Percentiles rank a stretch among this genome's conserved stretches.
Conservation (phyloP, 805 yeast genomes). For the Nakazawaea sp. region DNA sequence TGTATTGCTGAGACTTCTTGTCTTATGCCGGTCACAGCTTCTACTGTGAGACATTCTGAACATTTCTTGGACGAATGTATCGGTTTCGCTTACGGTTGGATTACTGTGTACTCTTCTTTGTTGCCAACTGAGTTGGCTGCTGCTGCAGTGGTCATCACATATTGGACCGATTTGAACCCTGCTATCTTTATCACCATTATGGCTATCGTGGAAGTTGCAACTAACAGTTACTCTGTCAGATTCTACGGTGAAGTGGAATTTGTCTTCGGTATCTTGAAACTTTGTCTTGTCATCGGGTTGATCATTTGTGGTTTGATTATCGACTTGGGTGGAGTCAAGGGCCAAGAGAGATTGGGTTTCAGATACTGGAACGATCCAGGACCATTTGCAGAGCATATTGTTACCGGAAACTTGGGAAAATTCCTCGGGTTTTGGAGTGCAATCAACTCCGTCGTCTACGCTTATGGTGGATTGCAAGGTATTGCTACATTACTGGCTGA, state of each 20-base stretch:
- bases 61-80: conserved; percentile 30
- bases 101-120: conserved; percentile 34
- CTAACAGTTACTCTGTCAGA: conserved; percentile 31
- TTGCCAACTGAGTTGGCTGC: conserved; percentile 49
- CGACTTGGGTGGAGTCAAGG: conserved; percentile 44
- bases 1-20: conserved; percentile 30
- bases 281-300: conserved; percentile 37
- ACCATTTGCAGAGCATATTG: conserved; percentile 23
- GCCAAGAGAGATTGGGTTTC: conserved; percentile 25
- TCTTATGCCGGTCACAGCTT: conserved; percentile 30
- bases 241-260: conserved; percentile 42
- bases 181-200: conserved; percentile 40
- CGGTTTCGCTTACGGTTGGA: conserved; percentile 28
- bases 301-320: conserved; percentile 36
- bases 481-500: conserved; percentile 51
- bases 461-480: conserved; percentile 70
- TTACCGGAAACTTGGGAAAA: conserved; percentile 21
- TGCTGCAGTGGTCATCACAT: conserved; percentile 35
- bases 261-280: conserved; percentile 38
- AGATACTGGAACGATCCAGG: conserved; percentile 26
- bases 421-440: conserved; percentile 23
- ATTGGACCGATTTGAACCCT: conserved; percentile 37
- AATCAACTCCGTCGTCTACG: conserved; percentile 61
- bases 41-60: conserved; percentile 30
- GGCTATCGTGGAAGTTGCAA: conserved; percentile 26